Evolutionary conservation across 768 basidiomycete genomes (phyloP), one percentile per base, ranked within the genome.

Genomic region (Amanita exitialis): DNA sequence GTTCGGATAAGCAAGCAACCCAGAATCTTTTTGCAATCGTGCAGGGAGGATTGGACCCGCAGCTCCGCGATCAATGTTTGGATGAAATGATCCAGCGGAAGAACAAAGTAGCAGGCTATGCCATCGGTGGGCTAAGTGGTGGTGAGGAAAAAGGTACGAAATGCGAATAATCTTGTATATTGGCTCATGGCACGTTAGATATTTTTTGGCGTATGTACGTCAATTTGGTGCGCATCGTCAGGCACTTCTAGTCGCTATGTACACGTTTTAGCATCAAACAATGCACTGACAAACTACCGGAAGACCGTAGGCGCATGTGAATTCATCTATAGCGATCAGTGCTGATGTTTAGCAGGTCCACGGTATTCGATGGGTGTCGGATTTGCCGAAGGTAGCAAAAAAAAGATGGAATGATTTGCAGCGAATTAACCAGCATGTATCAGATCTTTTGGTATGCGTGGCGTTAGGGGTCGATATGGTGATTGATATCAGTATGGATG

Each of bases 391-490:
- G 89, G 88, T 88, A 54, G 55, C 16, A 13, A 21, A 43, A 34
- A 58, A 41, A 34, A 58, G 38, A 48, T 16, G 3, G 32, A 35
- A 18, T 21, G 7, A 7, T 6, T 36, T 45, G 30, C 15, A 35
- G 38, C 35, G 43, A 37, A 8, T 38, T 49, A 20, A 42, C 30
- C 13, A 56, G 16, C 16, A 16, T 16, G 36, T 25, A 21, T 36
- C 54, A 89, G 91, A 95, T 70, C 73, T 95, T 12, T 69, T 95
- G 36, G 90, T 94, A 12, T 93, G 92, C 58, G 83, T 91, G 18
- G 91, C 91, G 4, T 71, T 95, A n/a, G 91, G 91, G 12, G 77
- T 94, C 27, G 91, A 95, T 60, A 94, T 95, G 90, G 90, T 87
- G 55, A 27, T 69, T 28, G 4, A 21, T 20, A 16, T 25, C 36